Evolutionary conservation across 768 basidiomycete species (phyloP).

Genomic region (Nidularia sp.): DNA sequence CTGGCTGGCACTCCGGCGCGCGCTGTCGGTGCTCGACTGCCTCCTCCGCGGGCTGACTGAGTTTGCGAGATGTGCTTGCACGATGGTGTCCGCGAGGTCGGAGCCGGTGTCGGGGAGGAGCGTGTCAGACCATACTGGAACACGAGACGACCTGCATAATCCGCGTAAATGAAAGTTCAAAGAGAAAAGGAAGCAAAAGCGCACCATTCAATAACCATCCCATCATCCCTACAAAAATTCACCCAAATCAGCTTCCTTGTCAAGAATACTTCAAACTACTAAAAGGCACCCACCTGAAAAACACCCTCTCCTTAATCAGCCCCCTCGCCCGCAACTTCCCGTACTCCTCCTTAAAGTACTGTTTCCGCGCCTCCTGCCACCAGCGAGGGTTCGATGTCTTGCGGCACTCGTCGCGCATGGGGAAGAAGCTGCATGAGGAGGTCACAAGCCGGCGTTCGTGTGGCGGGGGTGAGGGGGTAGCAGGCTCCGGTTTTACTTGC

Average conservation of each 20-base stretch:
- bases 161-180: neutral
- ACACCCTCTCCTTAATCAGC: slow-evolving; percentile 16
- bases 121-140: slow-evolving; percentile 29
- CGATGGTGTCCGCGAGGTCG: slow-evolving; percentile 11
- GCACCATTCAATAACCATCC: slow-evolving; percentile 30
- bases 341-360: slow-evolving; percentile 13
- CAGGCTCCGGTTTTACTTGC: slow-evolving; percentile 3
- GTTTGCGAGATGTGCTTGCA: slow-evolving; percentile 2
- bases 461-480: slow-evolving; percentile 3
- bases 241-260: neutral
- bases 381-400: slow-evolving; percentile 8
- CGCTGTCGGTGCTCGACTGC: neutral
- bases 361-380: slow-evolving; percentile 13
- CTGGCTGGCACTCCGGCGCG: neutral
- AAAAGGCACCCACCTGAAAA: slow-evolving; percentile 13
- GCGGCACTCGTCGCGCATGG: slow-evolving; percentile 18
- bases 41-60: neutral
- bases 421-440: slow-evolving; percentile 18
- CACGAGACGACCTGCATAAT: slow-evolving; percentile 15
- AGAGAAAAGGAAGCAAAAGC: neutral
- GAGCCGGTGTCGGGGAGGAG: slow-evolving; percentile 5
- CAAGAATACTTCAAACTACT: neutral
- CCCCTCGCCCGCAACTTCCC: slow-evolving; percentile 12
- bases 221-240: slow-evolving; percentile 21
- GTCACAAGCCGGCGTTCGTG: slow-evolving; percentile 20